A percentile compares a stretch with the other conserved stretches of the same genome.
Conservation (phyloP, 2,329 filamentous ascomycete genomes). For the Fusarium cyanostomum region DNA sequence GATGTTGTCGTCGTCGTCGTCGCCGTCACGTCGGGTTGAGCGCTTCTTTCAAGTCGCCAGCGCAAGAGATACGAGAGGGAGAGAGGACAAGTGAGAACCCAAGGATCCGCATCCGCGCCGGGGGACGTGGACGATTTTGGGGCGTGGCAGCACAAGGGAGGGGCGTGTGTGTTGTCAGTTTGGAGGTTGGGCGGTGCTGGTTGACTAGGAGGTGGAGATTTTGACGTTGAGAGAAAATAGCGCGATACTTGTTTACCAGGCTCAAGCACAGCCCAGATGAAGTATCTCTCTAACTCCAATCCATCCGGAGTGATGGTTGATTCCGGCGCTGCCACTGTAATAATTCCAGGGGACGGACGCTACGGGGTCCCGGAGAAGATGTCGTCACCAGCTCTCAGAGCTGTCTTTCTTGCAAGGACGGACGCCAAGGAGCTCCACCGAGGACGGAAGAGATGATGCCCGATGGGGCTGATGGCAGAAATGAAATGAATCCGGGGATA, state of each 20-base stretch:
- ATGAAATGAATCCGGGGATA: slow-evolving; percentile 3
- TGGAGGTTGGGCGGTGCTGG: slow-evolving; percentile 36
- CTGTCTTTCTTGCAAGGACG: slow-evolving; percentile 15
- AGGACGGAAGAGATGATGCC: slow-evolving; percentile 13
- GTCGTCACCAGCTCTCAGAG: slow-evolving; percentile 29
- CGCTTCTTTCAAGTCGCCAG: slow-evolving; percentile 35
- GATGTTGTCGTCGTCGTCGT: slow-evolving; percentile 23
- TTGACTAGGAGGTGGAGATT: slow-evolving; percentile 32
- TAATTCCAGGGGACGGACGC: slow-evolving; percentile 36
- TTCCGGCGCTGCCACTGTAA: slow-evolving; percentile 29
- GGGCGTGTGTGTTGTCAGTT: slow-evolving; percentile 33
- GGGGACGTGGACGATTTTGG: slow-evolving; percentile 41
- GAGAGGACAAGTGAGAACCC: slow-evolving; percentile 26
- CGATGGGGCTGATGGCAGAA: neutral
- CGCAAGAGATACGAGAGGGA: slow-evolving; percentile 38
- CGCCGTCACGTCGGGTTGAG: slow-evolving; percentile 5
- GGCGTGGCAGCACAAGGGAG: slow-evolving; percentile 40
- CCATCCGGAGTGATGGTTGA: slow-evolving; percentile 26
- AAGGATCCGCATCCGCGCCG: slow-evolving; percentile 39
- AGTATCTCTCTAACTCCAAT: slow-evolving; percentile 21
- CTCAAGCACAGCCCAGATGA: rapidly evolving
- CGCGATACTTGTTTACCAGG: neutral
- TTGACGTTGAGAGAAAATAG: slow-evolving; percentile 10
- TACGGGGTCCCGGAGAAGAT: slow-evolving; percentile 14
- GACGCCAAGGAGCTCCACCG: slow-evolving; percentile 27